Evolutionary conservation across 2,329 filamentous ascomycete species (phyloP).

Genomic region (Curvularia spicifera): DNA sequence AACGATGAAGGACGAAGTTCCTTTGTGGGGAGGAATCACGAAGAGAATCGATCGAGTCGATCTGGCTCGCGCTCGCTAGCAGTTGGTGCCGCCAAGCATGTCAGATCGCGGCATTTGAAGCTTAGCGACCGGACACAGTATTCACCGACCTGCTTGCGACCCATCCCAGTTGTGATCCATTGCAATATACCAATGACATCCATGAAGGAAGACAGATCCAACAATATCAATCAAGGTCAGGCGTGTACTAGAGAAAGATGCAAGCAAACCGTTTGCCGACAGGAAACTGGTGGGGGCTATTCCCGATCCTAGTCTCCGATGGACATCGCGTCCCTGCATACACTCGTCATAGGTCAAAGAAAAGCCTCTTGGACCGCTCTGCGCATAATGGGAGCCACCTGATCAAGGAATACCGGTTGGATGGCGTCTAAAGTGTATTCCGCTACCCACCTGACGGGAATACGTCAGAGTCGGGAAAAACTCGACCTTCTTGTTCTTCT

Average conservation of each 20-base stretch:
- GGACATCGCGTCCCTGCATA: slow-evolving; percentile 23
- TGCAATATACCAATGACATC: not conserved
- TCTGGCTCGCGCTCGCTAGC: slow-evolving; percentile 11
- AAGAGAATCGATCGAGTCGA: slow-evolving; percentile 16
- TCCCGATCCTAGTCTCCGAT: slow-evolving; percentile 19
- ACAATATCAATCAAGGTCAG: not conserved
- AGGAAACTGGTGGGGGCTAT: slow-evolving; percentile 18
- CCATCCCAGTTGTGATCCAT: not conserved
- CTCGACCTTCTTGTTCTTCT: not conserved
- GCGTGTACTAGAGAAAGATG: not conserved
- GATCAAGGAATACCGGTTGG: slow-evolving; percentile 20
- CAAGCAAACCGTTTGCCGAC: not conserved
- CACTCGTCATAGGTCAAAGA: slow-evolving; percentile 26
- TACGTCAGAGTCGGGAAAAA: slow-evolving; percentile 1
- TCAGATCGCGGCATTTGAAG: slow-evolving; percentile 12
- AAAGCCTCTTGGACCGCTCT: slow-evolving; percentile 7
- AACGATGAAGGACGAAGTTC: not conserved
- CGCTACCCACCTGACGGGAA: slow-evolving; percentile 3
- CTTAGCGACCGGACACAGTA: slow-evolving; percentile 9
- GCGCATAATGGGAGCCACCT: slow-evolving; percentile 12
- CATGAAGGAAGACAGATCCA: not conserved
- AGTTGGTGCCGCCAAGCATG: slow-evolving; percentile 13
- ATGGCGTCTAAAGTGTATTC: slow-evolving; percentile 12
- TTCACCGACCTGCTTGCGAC: not conserved
- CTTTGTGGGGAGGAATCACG: not conserved